Evolutionary conservation across 2,329 filamentous ascomycete species (phyloP), one percentile per base, ranked within the genome.

Genomic region (Ophidiomyces ophidiicola): DNA sequence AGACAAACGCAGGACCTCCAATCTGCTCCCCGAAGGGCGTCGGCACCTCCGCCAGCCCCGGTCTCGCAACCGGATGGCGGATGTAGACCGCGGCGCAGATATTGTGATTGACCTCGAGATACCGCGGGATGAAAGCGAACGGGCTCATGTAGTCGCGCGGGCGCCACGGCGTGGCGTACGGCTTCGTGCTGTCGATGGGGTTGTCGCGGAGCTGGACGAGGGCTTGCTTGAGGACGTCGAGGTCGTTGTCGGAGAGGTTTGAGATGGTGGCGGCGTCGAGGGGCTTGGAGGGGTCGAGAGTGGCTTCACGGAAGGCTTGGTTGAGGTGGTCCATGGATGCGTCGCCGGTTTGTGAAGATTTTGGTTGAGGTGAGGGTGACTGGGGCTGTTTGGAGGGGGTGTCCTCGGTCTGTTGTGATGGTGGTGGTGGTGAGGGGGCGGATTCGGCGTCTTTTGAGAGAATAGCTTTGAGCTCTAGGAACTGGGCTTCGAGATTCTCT

Each of bases 61-160:
- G 80, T 44, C 87, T 72, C 18, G 85, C 90, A 30, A 96, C 88
- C 0, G 90, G 90, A 66, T 98, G 88, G 42, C 90, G 74, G 46
- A 98, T 66, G 60, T 98, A 98, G 28, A 98, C 86, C 7, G 90
- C 90, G 1, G 87, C 80, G 63, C 90, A 98, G 53, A 96, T 82
- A 55, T 87, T 92, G 61, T 93, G 90, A 69, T 96, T 94, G 51
- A 98, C 90, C 66, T 98, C 92, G 44, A 98, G 74, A 61, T 96
- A 98, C 39, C 82, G 71, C 7, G 90, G 90, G 50, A 98, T 86
- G 62, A 94, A 94, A 17, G 87, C 86, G 62, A 98, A 98, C 0
- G 87, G 78, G 36, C 75, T 71, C 82, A 98, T 92, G 62, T 75
- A 96, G 37, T 80, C 72, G 41, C 86, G 73, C 8, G 90, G 90